A percentile compares a stretch with the other conserved stretches of the same genome.
phyloP scores from a whole-genome alignment of 1,284 basidiomycete species.

The Puccinia horiana region DNA sequence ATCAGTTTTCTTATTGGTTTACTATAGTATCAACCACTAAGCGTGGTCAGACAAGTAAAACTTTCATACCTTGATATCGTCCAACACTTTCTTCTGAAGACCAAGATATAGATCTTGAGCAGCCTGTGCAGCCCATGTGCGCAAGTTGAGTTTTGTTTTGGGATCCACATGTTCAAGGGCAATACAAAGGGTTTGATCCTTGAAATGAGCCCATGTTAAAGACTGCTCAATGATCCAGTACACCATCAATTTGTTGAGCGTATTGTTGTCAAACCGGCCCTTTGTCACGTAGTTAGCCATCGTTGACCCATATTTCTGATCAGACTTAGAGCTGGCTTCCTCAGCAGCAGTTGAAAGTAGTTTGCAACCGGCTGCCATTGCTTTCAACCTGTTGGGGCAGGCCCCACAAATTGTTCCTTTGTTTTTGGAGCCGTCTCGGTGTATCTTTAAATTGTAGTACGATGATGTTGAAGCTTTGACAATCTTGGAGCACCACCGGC shows the following conservation, averaged over 20 bases:
- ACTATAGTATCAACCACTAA: background rate
- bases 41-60: background rate
- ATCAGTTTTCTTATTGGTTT: background rate
- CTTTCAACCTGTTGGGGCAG: background rate
- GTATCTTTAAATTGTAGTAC: conserved; percentile 7
- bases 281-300: background rate
- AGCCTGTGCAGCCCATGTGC: background rate
- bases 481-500: background rate
- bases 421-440: conserved; percentile 18
- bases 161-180: background rate
- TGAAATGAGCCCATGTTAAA: background rate
- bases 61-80: background rate
- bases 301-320: background rate
- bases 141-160: background rate
- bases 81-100: too few relatives aligned
- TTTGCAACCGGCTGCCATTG: background rate
- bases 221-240: background rate
- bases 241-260: background rate
- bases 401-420: background rate
- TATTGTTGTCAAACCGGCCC: background rate
- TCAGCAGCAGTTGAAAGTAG: background rate
- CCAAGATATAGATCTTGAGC: background rate
- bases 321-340: background rate
- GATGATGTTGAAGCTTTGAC: background rate
- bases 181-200: background rate